These are phyloP conservation scores for Sugiyamaella marilandica DNA, from an alignment of 805 yeast genomes.

Conservation along the genomic window DNA sequence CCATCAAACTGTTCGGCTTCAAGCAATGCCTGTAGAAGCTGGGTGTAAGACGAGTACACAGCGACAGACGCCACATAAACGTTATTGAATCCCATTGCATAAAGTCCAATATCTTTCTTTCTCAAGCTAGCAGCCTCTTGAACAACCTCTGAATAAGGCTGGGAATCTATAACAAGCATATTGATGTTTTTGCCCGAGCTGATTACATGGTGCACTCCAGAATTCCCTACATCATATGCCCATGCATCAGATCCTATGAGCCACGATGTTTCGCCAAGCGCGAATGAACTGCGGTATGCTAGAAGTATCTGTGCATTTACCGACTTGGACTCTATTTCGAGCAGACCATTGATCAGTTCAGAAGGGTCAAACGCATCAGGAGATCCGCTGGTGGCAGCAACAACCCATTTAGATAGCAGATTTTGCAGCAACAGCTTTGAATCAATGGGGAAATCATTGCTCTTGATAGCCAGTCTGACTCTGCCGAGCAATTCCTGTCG, in stretches of 20 bases:
- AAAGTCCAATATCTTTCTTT: slow-evolving; percentile 88
- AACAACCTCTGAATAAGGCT: slow-evolving; percentile 50
- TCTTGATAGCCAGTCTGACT: slow-evolving; percentile 40
- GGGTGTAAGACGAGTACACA: slow-evolving; percentile 88
- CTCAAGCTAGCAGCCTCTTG: slow-evolving; percentile 36
- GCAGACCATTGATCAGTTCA: slow-evolving; percentile 32
- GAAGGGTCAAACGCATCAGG: slow-evolving; percentile 30
- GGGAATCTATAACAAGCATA: slow-evolving; percentile 81
- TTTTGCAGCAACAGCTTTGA: slow-evolving; percentile 49
- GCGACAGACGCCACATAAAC: slow-evolving; percentile 94
- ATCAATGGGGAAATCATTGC: slow-evolving; percentile 40
- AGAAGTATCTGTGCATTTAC: slow-evolving; percentile 43
- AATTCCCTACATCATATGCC: slow-evolving; percentile 88
- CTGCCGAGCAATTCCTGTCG: slow-evolving; percentile 42
- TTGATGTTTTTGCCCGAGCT: slow-evolving; percentile 73
- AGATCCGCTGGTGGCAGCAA: slow-evolving; percentile 31
- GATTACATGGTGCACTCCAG: slow-evolving; percentile 84
- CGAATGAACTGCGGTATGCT: slow-evolving; percentile 43
- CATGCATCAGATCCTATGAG: slow-evolving; percentile 91
- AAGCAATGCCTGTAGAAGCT: slow-evolving; percentile 76
- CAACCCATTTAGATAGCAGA: slow-evolving; percentile 65
- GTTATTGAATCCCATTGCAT: slow-evolving; percentile 88
- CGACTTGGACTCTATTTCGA: slow-evolving; percentile 34
- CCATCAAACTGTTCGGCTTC: slow-evolving; percentile 90
- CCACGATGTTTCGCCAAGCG: slow-evolving; percentile 56